Base-by-base conservation (phyloP, 2,329 filamentous ascomycete genomes). In the Byssoonygena ceratinophila region DNA sequence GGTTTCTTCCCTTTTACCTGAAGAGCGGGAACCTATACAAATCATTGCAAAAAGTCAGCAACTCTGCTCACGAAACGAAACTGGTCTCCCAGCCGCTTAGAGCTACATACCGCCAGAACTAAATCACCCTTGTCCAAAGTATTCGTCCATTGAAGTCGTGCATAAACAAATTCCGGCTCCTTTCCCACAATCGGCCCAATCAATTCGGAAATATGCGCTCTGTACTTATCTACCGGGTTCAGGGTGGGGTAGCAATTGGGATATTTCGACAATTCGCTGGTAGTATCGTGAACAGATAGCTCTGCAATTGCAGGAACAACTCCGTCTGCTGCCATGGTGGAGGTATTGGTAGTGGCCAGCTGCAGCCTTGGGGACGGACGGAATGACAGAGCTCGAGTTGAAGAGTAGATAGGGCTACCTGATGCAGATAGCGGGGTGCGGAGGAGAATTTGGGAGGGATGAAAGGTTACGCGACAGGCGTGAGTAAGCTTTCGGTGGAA, bases 1-100 rank as follows among this genome's bases (percentile, higher is more conserved):
- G 79, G 77, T 59, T 81, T 80, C 68, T 78, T 79, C 60, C 75
- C 74, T 68, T 82, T 74, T 55, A 74, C 68, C 55, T 69, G 69
- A 25, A 74, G 63, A 18, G 71, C 62, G 16, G 72, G 64, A 27
- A 71, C 65, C 69, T 71, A 62, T 23, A 25, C 12, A 25, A n/a
- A n/a, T 9, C 29, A 23, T 22, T 34, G 11, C 20, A 40, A 45
- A 9, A n/a, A 14, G 12, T 27, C 29, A 34, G 36, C 29, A 43
- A 37, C 11, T 4, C 4, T 14, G 22, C 36, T 29, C 36, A 37
- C 18, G 16, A 31, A 34, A 20, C 32, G 11, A 40, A 7, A 14
- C 23, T 14, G 25, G 27, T 5, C 27, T 4, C 27, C 4, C 9
- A 9, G 5, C 27, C 27, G 27, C 27, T 9, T 23, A 18, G 22